phyloP scores from a whole-genome alignment of 192 early-diverging fungal species.

The Funneliformis geosporum region DNA sequence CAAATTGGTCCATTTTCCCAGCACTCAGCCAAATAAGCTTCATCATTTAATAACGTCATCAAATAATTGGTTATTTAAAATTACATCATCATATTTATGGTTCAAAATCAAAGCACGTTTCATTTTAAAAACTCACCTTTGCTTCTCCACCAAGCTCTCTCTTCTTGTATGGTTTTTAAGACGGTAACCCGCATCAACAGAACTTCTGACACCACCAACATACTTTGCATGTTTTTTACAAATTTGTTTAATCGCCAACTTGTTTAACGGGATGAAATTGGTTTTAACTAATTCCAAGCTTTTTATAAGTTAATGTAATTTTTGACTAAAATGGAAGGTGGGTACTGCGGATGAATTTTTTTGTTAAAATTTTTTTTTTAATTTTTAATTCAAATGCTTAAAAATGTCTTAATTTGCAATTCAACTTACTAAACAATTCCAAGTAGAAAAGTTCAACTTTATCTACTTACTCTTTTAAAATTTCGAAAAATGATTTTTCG shows the following conservation, averaged over 20 bases:
- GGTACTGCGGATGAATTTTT: neutral
- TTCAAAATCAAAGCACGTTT: neutral
- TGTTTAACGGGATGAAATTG: conserved; percentile 1
- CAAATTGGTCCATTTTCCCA: too few relatives aligned
- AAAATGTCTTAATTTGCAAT: too few relatives aligned
- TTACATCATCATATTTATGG: neutral
- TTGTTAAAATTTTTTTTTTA: neutral
- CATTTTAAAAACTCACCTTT: neutral
- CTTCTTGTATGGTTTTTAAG: neutral
- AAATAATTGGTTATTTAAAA: too few relatives aligned
- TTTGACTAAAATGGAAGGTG: neutral
- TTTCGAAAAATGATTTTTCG: conserved; percentile 6
- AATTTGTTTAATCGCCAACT: conserved; percentile 5
- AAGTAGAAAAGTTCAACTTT: conserved; percentile 10
- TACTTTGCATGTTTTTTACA: conserved; percentile 6
- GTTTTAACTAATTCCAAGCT: neutral
- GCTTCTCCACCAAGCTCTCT: conserved; percentile 4
- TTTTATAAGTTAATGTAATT: neutral
- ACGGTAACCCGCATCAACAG: neutral
- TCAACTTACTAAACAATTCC: conserved; percentile 9
- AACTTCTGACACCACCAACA: neutral
- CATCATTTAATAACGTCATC: too few relatives aligned
- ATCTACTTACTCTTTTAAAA: neutral
- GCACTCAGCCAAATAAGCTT: too few relatives aligned
- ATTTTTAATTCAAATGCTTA: neutral